Evolutionary conservation across 129 eudicot species (phyloP).

Genomic region (Pseudognaphalium luteoalbum): DNA sequence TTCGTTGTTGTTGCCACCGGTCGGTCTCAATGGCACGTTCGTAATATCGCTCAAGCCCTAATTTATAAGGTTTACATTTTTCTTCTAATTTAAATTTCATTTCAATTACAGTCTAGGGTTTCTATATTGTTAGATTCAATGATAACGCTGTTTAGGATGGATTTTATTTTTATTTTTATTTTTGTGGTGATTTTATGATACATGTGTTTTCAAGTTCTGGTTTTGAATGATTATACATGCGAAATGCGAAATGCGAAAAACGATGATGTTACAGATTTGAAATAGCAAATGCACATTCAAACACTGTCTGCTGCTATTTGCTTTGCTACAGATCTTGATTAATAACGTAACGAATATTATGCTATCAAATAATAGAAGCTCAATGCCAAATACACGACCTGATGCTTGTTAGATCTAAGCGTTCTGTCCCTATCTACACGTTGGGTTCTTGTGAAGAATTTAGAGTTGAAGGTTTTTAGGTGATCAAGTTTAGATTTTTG

Average conservation of each 20-base stretch:
- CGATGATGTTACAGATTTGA: too few species aligned
- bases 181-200: too few species aligned
- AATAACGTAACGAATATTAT: too few species aligned
- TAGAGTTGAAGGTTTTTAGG: background rate
- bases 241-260: too few species aligned
- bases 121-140: too few species aligned
- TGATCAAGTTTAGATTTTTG: background rate
- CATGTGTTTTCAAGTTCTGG: too few species aligned
- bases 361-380: background rate
- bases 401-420: background rate
- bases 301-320: background rate
- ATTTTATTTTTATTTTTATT: too few species aligned
- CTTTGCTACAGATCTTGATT: background rate
- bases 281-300: background rate
- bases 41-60: slow-evolving; percentile 89
- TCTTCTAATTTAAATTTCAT: background rate
- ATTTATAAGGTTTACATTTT: slow-evolving; percentile 54
- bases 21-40: slow-evolving; percentile 89
- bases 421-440: background rate
- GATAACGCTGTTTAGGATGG: too few species aligned
- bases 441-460: background rate
- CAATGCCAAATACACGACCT: background rate
- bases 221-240: too few species aligned
- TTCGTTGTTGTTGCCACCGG: slow-evolving; percentile 84
- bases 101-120: background rate